Base-by-base conservation (phyloP, 140 eudicot genomes). In the Flaveria floridana region DNA sequence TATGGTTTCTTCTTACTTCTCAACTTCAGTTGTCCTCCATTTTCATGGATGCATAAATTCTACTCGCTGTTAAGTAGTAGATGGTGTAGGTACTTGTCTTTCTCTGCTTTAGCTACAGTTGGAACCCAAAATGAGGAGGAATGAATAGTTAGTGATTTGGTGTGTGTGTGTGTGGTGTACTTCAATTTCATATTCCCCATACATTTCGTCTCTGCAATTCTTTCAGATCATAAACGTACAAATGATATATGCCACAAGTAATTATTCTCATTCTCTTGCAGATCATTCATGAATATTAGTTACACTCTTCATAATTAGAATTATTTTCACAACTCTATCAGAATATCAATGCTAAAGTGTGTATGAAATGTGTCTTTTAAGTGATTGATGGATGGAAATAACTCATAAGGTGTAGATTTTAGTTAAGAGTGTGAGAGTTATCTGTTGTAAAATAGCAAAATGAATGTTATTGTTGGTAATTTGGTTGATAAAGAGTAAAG, bases 141-240 rank as follows among this genome's bases (percentile, higher is more conserved):
- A 34, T 26, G 56, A 68, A 70, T 21, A 71, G 74, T 68, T 57
- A 37, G 84, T 80, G 68, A 80, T 55, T 58, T 58, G 53, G 58
- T 65, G 34, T 48, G 4, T 44, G 50, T 44, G 13, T 44, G 50
- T 1, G 14, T 44, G 14, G 65, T 50, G 68, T 71, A 78, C 80
- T 58, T 80, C 12, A 20, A 30, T 66, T 66, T 20, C 42, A 30
- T 25, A 41, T 41, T 68, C 61, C 62, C 68, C 80, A 80, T 57
- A 68, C 59, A 74, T 48, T 69, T 58, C 80, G 76, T 79, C 75
- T 66, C 80, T 77, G 85, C 63, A 68, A 72, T 77, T 72, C 76
- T 34, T 53, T 48, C 79, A 47, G 76, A 74, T 80, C 84, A 74
- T 59, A 79, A 80, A 79, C 78, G 77, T 81, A 81, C 81, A 64